Conservation (phyloP, 2,329 filamentous ascomycete species). For the Colletotrichum sp. region DNA sequence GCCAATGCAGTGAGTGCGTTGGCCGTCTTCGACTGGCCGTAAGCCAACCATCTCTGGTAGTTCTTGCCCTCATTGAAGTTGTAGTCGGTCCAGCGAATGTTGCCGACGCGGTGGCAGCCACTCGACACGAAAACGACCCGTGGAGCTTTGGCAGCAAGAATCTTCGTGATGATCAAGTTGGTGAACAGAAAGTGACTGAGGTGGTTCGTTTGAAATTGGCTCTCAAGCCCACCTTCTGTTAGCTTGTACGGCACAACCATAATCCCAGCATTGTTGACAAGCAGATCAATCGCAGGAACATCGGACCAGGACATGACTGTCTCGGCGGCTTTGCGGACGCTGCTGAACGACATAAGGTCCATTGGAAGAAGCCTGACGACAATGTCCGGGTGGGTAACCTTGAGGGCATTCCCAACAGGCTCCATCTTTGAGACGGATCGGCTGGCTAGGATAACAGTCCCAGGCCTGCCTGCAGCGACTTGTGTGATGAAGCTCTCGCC, state of each 20-base stretch:
- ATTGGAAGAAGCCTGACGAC: slow-evolving; percentile 35
- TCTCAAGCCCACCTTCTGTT: slow-evolving; percentile 41
- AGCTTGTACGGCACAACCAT: slow-evolving; percentile 21
- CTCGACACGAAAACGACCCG: slow-evolving; percentile 42
- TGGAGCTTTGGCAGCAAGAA: slow-evolving; percentile 26
- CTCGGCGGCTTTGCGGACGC: slow-evolving; percentile 40
- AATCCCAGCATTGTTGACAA: slow-evolving; percentile 30
- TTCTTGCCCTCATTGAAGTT: slow-evolving; percentile 41
- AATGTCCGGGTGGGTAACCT: slow-evolving; percentile 36
- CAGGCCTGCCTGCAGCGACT: slow-evolving; percentile 38
- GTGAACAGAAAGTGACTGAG: slow-evolving; percentile 42
- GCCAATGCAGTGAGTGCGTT: slow-evolving; percentile 10
- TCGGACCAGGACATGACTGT: slow-evolving; percentile 35
- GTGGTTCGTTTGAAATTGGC: slow-evolving; percentile 38
- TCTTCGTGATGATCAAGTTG: slow-evolving; percentile 36
- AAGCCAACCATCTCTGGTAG: slow-evolving; percentile 25
- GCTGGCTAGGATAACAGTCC: not conserved
- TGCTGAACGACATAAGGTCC: slow-evolving; percentile 41
- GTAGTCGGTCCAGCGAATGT: slow-evolving; percentile 45
- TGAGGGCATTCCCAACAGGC: not conserved
- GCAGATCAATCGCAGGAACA: slow-evolving; percentile 34
- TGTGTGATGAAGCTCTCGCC: slow-evolving; percentile 38
- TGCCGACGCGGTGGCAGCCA: slow-evolving; percentile 33
- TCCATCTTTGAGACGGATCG: not conserved
- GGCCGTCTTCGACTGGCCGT: slow-evolving; percentile 42